Evolutionary conservation across 139 green algal genomes (phyloP).

Genomic region (Pleodorina starrii): DNA sequence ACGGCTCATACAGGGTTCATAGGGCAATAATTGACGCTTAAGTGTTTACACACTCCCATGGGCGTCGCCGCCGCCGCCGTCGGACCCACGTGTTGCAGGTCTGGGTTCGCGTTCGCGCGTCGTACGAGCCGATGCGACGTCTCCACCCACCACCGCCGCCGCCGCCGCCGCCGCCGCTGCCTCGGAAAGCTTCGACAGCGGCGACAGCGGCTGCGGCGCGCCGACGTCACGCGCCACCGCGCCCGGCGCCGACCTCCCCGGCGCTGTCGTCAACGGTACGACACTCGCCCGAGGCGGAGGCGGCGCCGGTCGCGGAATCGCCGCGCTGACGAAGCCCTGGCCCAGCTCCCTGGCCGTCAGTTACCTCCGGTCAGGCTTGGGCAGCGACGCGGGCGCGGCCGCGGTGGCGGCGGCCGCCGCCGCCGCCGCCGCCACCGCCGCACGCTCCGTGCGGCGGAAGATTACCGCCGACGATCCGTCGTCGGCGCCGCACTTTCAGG

Average conservation of each 20-base stretch:
- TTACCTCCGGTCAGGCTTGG: neutral
- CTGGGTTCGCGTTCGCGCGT: no score
- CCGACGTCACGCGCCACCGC: neutral
- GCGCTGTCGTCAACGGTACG: neutral
- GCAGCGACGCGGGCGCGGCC: neutral
- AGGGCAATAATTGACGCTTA: no score
- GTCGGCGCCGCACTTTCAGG: neutral
- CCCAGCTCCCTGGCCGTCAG: neutral
- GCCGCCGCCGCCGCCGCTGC: no score
- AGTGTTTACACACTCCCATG: no score
- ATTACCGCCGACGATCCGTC: constrained; percentile 2
- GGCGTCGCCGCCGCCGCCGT: neutral
- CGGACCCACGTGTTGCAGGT: no score
- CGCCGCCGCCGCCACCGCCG: neutral
- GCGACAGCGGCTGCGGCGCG: neutral
- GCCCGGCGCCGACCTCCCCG: neutral
- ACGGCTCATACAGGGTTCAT: no score
- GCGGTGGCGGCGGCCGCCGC: neutral
- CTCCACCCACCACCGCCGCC: no score
- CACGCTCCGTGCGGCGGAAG: neutral
- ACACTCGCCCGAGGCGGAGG: neutral
- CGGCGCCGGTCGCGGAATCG: neutral
- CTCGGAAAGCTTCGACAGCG: no score
- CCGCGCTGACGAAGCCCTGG: neutral
- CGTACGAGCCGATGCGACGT: no score